Base-by-base conservation (phyloP, 257 asterid species). In the Fraxinus quadrangulata region DNA sequence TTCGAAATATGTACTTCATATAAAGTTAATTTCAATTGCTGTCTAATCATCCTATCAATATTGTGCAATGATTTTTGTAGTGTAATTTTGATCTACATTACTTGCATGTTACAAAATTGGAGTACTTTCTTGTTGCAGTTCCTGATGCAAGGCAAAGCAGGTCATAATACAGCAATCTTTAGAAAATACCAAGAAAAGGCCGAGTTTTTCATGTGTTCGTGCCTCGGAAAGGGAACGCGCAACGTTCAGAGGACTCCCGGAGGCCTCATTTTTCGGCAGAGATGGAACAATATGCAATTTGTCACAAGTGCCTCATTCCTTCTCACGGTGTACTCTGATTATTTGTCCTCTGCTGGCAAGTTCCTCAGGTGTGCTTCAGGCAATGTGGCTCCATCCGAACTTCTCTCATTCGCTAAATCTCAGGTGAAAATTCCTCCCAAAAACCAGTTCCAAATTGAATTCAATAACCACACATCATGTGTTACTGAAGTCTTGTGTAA, bases 221-320 rank as follows among this genome's bases (percentile, higher is more conserved):
- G 92, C 79, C 82, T 91, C 0, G 93, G 94, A 66, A 91, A 91
- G 76, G 89, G 97, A 45, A 74, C 70, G 7, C 82, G 84, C 63
- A 91, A 89, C 70, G 88, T 85, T 0, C 90, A 81, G 49, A 88
- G 34, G 77, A 92, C 95, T 16, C 94, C 94, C 0, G 97, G 87
- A 26, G 97, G 97, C 45, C 92, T 92, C 39, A 84, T 91, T 59
- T 91, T 76, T 82, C 81, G 86, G 42, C 94, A 92, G 75, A 79
- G 87, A 12, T 92, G 96, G 97, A 92, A 92, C 87, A 92, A 92
- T 72, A 71, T 92, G 92, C 97, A 92, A 81, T 92, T 91, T 85
- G 97, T 89, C 13, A 89, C 97, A 2, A 85, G 89, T 77, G 92
- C 97, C 34, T 86, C 97, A 13, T 91, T 87, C 85, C 90, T 92